These are phyloP conservation scores for Scutellospora calospora DNA, from an alignment of 371 early-diverging fungal species.

Conservation along the genomic window DNA sequence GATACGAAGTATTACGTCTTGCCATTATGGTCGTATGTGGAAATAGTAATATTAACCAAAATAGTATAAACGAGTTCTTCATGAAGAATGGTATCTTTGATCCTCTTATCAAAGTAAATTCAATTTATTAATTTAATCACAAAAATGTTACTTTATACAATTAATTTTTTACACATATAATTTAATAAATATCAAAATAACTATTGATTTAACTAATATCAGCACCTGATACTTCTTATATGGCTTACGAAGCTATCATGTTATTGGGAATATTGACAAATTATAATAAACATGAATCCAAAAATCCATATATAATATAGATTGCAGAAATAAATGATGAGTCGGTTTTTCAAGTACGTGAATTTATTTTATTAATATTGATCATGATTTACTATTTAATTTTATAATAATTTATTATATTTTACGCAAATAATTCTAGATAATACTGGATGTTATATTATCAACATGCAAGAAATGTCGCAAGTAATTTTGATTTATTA, in stretches of 20 bases:
- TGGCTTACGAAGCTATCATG: slow-evolving; percentile 50
- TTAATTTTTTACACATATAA: neutral
- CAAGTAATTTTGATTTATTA: slow-evolving; percentile 10
- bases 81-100: slow-evolving; percentile 54
- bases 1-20: slow-evolving; percentile 47
- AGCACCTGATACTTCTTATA: slow-evolving; percentile 34
- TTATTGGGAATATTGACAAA: slow-evolving; percentile 56
- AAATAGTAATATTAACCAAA: slow-evolving; percentile 61
- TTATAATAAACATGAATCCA: slow-evolving; percentile 58
- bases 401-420: neutral
- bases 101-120: slow-evolving; percentile 49
- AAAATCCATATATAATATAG: slow-evolving; percentile 52
- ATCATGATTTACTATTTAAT: no score
- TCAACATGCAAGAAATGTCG: slow-evolving; percentile 12
- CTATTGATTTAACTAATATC: slow-evolving; percentile 43
- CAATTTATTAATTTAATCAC: neutral
- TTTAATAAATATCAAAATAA: neutral
- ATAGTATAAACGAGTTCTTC: slow-evolving; percentile 58
- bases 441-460: slow-evolving; percentile 46
- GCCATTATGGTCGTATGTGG: slow-evolving; percentile 55
- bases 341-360: slow-evolving; percentile 25
- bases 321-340: slow-evolving; percentile 46
- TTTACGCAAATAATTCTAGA: slow-evolving; percentile 43
- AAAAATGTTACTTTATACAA: neutral
- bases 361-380: no score